phyloP scores from a whole-genome alignment of 441 rosid species.

The Pelargonium citronellum region DNA sequence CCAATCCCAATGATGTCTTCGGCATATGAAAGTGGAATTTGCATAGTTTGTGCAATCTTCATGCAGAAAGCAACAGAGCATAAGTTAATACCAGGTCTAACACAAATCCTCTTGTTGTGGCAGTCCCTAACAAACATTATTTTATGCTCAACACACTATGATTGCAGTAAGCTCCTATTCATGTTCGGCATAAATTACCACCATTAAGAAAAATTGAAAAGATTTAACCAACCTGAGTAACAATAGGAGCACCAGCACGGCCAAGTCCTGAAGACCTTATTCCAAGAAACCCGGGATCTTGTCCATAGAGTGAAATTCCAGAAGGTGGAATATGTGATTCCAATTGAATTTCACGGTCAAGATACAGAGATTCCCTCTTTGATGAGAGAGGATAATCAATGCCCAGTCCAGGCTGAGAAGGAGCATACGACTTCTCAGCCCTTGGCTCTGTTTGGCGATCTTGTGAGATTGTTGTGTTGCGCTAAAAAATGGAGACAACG shows the following conservation, averaged over 20 bases:
- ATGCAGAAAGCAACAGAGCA: conserved; percentile 12
- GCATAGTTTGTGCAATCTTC: conserved; percentile 63
- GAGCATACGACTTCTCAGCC: conserved; percentile 33
- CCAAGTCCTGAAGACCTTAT: conserved; percentile 41
- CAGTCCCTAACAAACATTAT: background rate
- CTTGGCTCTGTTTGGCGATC: conserved; percentile 41
- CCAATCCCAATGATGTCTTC: conserved; percentile 64
- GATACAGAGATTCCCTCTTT: conserved; percentile 42
- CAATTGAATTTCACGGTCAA: conserved; percentile 45
- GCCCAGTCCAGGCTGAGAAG: conserved; percentile 28
- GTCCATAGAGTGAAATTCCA: conserved; percentile 46
- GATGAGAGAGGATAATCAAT: conserved; percentile 40
- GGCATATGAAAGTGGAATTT: conserved; percentile 60
- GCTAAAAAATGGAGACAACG: conserved; percentile 24
- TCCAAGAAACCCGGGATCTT: conserved; percentile 38
- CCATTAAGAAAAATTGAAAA: background rate
- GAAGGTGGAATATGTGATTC: conserved; percentile 41
- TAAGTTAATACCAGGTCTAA: background rate
- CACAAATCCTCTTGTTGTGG: background rate
- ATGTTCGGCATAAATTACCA: too few relatives aligned
- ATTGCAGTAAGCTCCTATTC: background rate
- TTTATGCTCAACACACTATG: background rate
- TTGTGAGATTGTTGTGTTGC: conserved; percentile 41
- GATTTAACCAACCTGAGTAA: conserved; percentile 46
- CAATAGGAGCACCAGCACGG: conserved; percentile 47